phyloP scores from a whole-genome alignment of 2,329 filamentous ascomycete species.

The Thermothelomyces thermophilus region DNA sequence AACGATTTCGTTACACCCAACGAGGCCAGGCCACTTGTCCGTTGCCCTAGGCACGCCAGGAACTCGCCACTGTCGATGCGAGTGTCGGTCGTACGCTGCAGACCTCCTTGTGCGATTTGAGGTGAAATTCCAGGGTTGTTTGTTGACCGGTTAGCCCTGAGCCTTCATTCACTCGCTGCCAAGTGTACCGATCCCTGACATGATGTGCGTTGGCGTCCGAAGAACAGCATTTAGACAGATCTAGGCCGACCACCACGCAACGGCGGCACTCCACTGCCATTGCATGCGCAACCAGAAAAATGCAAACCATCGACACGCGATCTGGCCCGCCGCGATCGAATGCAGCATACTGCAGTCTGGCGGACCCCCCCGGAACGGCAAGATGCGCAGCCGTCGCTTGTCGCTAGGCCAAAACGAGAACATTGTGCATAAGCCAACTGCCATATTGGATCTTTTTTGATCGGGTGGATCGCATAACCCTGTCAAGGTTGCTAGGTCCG shows the following conservation, averaged over 20 bases:
- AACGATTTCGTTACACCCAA: no score
- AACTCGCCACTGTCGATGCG: no score
- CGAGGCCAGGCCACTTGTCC: no score
- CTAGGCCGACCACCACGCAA: background rate
- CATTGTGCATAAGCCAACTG: no score
- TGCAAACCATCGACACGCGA: constrained; percentile 1
- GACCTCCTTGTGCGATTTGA: no score
- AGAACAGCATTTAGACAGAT: background rate
- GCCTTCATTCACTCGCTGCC: background rate
- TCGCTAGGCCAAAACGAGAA: no score
- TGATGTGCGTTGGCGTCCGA: background rate
- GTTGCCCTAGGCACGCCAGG: no score
- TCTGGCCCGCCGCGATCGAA: background rate
- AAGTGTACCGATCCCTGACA: background rate
- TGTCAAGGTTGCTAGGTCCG: background rate
- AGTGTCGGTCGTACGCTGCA: no score
- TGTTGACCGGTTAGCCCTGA: background rate
- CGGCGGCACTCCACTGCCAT: no score
- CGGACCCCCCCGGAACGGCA: background rate
- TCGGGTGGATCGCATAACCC: background rate
- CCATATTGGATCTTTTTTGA: no score
- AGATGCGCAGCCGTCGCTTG: background rate
- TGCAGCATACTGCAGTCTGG: background rate
- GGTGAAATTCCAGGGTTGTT: no score
- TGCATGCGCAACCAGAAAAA: background rate